phyloP scores from a whole-genome alignment of 805 yeast species.

The Barnettozyma salicaria region DNA sequence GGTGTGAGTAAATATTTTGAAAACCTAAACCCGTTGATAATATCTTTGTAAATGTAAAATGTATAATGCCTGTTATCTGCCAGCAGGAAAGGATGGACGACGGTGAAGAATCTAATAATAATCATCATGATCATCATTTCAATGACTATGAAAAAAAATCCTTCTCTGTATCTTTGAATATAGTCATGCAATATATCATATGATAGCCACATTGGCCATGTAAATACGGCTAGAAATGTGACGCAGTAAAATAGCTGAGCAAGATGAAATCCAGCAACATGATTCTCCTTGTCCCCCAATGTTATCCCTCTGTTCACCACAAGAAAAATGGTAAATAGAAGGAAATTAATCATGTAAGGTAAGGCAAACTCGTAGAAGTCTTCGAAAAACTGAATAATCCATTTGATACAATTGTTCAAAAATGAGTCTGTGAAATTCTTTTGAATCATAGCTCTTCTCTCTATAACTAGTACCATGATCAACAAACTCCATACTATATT shows the following conservation, averaged over 20 bases:
- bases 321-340: conserved; percentile 51
- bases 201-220: conserved; percentile 71
- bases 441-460: conserved; percentile 39
- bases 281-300: conserved; percentile 88
- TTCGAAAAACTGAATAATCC: conserved; percentile 32
- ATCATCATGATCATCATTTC: conserved; percentile 35
- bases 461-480: conserved; percentile 48
- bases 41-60: conserved; percentile 71
- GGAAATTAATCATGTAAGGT: conserved; percentile 51
- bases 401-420: conserved; percentile 35
- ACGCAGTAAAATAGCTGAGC: conserved; percentile 80
- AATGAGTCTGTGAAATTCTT: conserved; percentile 33
- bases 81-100: conserved; percentile 82
- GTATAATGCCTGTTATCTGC: conserved; percentile 95
- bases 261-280: conserved; percentile 60
- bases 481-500: conserved; percentile 82
- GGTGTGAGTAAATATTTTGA: conserved; percentile 52
- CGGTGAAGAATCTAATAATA: conserved; percentile 53
- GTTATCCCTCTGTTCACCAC: conserved; percentile 76
- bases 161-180: conserved; percentile 23
- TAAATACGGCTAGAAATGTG: conserved; percentile 54
- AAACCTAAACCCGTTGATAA: conserved; percentile 46
- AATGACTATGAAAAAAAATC: conserved; percentile 26
- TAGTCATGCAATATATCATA: conserved; percentile 36
- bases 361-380: conserved; percentile 30